Percentiles rank a stretch among this genome's conserved stretches.
phyloP scores from a whole-genome alignment of 164 flowering plant genomes.

The Aristolochia contorta region DNA sequence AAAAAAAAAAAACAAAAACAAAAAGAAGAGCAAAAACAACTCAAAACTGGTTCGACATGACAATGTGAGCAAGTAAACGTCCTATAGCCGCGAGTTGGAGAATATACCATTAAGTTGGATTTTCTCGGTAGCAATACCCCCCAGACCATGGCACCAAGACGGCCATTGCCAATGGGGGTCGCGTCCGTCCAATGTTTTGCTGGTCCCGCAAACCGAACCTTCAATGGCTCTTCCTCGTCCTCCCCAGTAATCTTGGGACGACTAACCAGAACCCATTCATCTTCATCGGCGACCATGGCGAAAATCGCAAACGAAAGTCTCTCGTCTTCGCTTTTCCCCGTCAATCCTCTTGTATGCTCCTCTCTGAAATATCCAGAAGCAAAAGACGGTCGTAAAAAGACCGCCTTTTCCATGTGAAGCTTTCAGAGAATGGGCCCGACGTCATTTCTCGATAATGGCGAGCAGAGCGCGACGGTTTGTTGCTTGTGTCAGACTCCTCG shows the following conservation, averaged over 20 bases:
- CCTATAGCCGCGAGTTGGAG: neutral
- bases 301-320: neutral
- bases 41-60: too few relatives aligned
- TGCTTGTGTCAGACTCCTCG: too few relatives aligned
- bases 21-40: too few relatives aligned
- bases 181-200: slow-evolving; percentile 95
- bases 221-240: slow-evolving; percentile 25
- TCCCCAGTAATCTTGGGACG: slow-evolving; percentile 38
- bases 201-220: slow-evolving; percentile 48
- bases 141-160: slow-evolving; percentile 96
- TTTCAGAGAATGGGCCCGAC: too few relatives aligned
- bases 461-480: too few relatives aligned
- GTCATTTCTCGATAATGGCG: too few relatives aligned
- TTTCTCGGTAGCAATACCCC: slow-evolving; percentile 58
- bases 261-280: slow-evolving; percentile 52
- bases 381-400: too few relatives aligned
- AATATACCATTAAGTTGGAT: slow-evolving; percentile 73
- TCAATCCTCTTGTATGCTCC: too few relatives aligned
- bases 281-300: slow-evolving; percentile 20
- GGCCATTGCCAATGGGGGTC: slow-evolving; percentile 84
- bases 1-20: too few relatives aligned
- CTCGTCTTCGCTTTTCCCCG: too few relatives aligned
- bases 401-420: too few relatives aligned
- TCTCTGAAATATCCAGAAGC: too few relatives aligned
- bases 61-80: neutral